Evolutionary conservation across 257 asterid species (phyloP).

Genomic region (Nyctanthes arbortristis): DNA sequence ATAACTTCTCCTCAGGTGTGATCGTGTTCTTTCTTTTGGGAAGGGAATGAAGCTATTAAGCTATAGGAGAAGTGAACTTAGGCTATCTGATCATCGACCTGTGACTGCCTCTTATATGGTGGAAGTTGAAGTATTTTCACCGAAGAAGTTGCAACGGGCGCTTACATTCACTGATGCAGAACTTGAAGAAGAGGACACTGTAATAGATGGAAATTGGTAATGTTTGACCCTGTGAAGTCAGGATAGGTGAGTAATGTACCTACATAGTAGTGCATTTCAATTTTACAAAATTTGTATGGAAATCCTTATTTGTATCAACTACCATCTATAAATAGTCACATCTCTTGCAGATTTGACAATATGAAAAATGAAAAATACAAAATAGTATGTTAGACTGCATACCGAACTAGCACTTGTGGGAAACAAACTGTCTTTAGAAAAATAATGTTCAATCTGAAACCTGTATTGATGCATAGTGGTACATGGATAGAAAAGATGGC

Average conservation of each 20-base stretch:
- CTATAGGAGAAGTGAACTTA: conserved; percentile 69
- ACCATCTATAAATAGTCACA: not conserved
- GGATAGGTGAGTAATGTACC: conserved; percentile 46
- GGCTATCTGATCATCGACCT: conserved; percentile 90
- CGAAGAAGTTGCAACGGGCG: conserved; percentile 79
- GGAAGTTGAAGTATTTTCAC: conserved; percentile 87
- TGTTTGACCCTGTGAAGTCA: conserved; percentile 28
- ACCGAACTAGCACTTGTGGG: too few species aligned
- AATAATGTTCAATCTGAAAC: too few species aligned
- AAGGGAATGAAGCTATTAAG: conserved; percentile 70
- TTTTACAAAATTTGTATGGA: not conserved
- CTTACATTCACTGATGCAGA: conserved; percentile 92
- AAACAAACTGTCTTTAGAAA: too few species aligned
- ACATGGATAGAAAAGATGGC: too few species aligned
- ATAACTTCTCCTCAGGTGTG: conserved; percentile 61
- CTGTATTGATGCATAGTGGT: too few species aligned
- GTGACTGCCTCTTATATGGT: conserved; percentile 75
- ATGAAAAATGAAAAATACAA: too few species aligned
- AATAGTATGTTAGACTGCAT: too few species aligned
- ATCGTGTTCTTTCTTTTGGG: conserved; percentile 82
- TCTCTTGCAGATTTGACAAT: not conserved
- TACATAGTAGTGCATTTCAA: not conserved
- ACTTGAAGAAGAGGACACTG: conserved; percentile 56
- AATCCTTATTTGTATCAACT: not conserved
- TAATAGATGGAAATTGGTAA: conserved; percentile 35